These are phyloP conservation scores for Parastagonospora nodorum DNA, from an alignment of 2,329 filamentous ascomycete genomes.

Conservation along the genomic window DNA sequence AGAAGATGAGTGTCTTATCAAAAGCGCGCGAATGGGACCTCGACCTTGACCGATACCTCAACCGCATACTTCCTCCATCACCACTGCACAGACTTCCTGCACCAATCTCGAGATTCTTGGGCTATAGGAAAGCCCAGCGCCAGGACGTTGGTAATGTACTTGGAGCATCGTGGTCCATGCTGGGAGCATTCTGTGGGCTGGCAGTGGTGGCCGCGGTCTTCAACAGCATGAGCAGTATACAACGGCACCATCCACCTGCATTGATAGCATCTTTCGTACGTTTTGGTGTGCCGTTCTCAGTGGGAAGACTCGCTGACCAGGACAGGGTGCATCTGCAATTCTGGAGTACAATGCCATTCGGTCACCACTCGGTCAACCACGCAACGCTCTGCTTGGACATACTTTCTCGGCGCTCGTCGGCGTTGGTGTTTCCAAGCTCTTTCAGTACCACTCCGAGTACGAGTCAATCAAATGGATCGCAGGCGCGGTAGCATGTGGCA, in stretches of 20 bases:
- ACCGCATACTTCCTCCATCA: slow-evolving; percentile 70
- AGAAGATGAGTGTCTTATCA: slow-evolving; percentile 14
- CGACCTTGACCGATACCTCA: slow-evolving; percentile 78
- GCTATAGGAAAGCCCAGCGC: slow-evolving; percentile 46
- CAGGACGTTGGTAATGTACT: slow-evolving; percentile 50
- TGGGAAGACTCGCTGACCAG: slow-evolving; percentile 3
- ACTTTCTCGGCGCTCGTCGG: slow-evolving; percentile 52
- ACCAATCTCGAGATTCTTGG: slow-evolving; percentile 69
- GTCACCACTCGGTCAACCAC: slow-evolving; percentile 54
- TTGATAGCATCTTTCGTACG: slow-evolving; percentile 52
- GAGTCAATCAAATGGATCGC: slow-evolving; percentile 51
- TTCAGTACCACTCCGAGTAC: slow-evolving; percentile 47
- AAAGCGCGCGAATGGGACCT: slow-evolving; percentile 55
- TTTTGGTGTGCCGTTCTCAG: neutral
- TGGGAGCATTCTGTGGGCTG: slow-evolving; percentile 53
- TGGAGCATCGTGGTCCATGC: slow-evolving; percentile 49
- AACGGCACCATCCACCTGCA: slow-evolving; percentile 47
- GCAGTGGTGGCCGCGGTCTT: slow-evolving; percentile 50
- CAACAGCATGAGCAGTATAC: slow-evolving; percentile 46
- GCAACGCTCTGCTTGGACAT: slow-evolving; percentile 54
- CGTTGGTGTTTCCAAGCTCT: slow-evolving; percentile 52
- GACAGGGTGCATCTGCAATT: slow-evolving; percentile 53
- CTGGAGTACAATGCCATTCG: slow-evolving; percentile 55
- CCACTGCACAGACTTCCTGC: slow-evolving; percentile 68
- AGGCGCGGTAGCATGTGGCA: slow-evolving; percentile 50